Conservation (phyloP, 179 eudicot genomes). For the Silene noctiflora region DNA sequence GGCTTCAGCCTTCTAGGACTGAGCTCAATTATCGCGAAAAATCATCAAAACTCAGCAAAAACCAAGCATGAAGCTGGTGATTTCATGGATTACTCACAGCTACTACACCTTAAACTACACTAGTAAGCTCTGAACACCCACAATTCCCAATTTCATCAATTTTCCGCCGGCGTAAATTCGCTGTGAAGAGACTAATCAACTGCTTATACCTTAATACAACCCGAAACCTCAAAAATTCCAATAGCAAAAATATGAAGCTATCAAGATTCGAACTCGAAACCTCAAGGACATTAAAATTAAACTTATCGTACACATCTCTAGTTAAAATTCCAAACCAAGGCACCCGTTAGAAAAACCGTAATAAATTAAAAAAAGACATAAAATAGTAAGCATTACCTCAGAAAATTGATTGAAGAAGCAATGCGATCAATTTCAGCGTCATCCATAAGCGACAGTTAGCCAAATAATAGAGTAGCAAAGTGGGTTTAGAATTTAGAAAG, state of each 20-base stretch:
- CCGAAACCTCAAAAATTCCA: no score
- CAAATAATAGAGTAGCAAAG: no score
- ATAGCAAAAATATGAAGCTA: no score
- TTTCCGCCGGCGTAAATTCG: neutral
- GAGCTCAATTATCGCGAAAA: neutral
- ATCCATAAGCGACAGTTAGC: conserved; percentile 11
- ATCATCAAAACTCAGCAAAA: neutral
- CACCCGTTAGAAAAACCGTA: neutral
- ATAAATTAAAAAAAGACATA: neutral
- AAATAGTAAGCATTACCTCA: conserved; percentile 41
- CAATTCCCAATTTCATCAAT: neutral
- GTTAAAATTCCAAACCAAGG: no score
- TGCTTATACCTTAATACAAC: no score
- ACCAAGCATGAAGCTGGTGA: neutral
- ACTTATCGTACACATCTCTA: no score
- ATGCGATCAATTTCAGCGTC: conserved; percentile 44
- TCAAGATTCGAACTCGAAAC: no score
- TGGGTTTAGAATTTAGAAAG: no score
- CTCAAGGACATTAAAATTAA: neutral
- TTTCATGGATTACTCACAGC: neutral
- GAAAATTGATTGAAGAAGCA: conserved; percentile 53
- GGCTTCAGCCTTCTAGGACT: neutral
- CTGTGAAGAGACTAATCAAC: no score
- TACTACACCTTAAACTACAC: neutral
- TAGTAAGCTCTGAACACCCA: neutral